These are phyloP conservation scores for Pistacia atlantica DNA, from an alignment of 345 rosid genomes.

Conservation along the genomic window DNA sequence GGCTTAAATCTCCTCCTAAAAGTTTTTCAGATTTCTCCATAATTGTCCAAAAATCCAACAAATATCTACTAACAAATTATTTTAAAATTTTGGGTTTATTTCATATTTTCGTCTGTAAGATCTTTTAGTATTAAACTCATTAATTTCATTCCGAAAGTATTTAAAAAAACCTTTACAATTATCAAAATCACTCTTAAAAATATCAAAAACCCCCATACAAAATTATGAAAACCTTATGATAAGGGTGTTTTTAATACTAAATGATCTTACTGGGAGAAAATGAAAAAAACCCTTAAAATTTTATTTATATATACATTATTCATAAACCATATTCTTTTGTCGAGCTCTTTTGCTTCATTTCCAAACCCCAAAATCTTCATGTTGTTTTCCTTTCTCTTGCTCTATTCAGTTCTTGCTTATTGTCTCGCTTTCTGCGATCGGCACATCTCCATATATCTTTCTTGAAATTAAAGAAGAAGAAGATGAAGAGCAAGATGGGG, in stretches of 20 bases:
- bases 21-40: not conserved
- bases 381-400: not conserved
- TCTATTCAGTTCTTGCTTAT: not conserved
- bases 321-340: not conserved
- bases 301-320: no score
- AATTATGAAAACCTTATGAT: no score
- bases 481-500: constrained; percentile 1
- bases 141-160: no score
- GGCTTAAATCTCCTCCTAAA: not conserved
- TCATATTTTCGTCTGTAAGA: no score
- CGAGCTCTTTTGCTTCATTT: not conserved
- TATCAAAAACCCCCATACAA: no score
- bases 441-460: not conserved
- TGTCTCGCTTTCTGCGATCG: not conserved
- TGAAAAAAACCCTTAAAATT: no score
- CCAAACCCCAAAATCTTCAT: not conserved
- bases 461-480: not conserved
- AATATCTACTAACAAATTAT: not conserved
- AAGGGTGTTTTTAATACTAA: no score
- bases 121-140: no score
- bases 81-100: no score
- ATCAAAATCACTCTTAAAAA: no score
- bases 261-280: no score
- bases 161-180: no score
- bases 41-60: not conserved